phyloP scores from a whole-genome alignment of 2,329 filamentous ascomycete species.

The Curvularia eragrostidis region DNA sequence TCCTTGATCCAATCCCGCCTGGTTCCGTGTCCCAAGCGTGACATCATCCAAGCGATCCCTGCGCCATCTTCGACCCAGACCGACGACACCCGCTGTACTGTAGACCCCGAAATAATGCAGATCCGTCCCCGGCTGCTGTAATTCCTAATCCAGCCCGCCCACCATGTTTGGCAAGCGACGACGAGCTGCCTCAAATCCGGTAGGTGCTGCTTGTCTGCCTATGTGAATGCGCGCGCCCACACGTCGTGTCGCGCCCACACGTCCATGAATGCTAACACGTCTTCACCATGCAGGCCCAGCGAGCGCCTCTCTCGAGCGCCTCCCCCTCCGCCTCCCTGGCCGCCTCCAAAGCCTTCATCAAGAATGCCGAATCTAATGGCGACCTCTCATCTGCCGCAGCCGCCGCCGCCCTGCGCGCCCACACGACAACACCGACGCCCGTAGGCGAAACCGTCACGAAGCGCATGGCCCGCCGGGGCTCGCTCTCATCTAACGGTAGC shows the following conservation, averaged over 20 bases:
- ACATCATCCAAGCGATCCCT: constrained; percentile 29
- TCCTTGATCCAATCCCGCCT: constrained; percentile 14
- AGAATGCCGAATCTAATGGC: constrained; percentile 66
- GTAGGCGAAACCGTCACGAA: constrained; percentile 88
- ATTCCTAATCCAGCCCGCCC: constrained; percentile 27
- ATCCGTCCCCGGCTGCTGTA: constrained; percentile 28
- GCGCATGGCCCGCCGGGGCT: constrained; percentile 77
- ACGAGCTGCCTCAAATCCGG: constrained; percentile 45
- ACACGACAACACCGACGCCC: constrained; percentile 77
- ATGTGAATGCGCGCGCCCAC: constrained; percentile 8
- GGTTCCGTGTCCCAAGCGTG: constrained; percentile 18
- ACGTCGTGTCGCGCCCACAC: constrained; percentile 4
- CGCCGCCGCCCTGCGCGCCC: constrained; percentile 80
- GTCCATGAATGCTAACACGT: constrained; percentile 23
- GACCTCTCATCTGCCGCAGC: constrained; percentile 85
- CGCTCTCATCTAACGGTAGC: constrained; percentile 71
- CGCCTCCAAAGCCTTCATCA: constrained; percentile 80
- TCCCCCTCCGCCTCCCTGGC: constrained; percentile 79
- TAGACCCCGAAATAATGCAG: constrained; percentile 29
- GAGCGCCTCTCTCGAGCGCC: constrained; percentile 62
- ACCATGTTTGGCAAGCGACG: constrained; percentile 45
- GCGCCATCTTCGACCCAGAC: constrained; percentile 15
- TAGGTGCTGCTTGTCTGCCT: constrained; percentile 25
- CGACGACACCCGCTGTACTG: constrained; percentile 2
- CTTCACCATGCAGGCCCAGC: constrained; percentile 39